Base-by-base conservation (phyloP, 2,329 filamentous ascomycete species). In the Botrytis galanthina region DNA sequence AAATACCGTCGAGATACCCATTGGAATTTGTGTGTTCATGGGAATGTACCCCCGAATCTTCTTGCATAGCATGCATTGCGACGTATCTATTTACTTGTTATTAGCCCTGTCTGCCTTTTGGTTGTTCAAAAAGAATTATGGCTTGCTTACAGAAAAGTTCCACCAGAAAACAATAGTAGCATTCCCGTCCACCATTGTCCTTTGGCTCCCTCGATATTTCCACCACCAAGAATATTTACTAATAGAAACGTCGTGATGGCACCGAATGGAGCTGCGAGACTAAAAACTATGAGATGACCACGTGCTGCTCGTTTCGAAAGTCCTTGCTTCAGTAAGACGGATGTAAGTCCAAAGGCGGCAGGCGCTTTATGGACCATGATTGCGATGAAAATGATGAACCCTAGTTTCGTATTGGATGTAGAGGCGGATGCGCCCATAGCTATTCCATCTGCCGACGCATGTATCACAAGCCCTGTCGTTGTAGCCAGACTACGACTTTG, bases 301-400 rank as follows among this genome's bases (percentile, higher is more conserved):
- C 95, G 87, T 0, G 94, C 93, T 16, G 91, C 91, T 61, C 95
- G 90, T 82, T 97, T 98, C 20, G 93, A 94, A 0, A 98, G 85
- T 0, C 96, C 96, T 80, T 98, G 94, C 82, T 95, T 97, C 64
- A 99, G 85, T 64, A 99, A 84, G 2, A 98, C 89, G 1, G 94
- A 95, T 0, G 95, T 98, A 66, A 99, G 84, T 0, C 96, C 96
- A 84, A 99, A 99, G 0, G 96, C 95, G 1, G 96, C 96, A 0
- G 95, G 95, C 1, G 94, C 95, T 84, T 98, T 99, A 83, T 99
- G 96, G 9, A 98, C 89, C 93, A 99, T 97, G 78, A 99, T 96
- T 18, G 96, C 96, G 59, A 97, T 83, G 82, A 99, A 99, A 57
- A 99, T 94, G 78, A 99, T 93, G 74, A 98, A 90, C 51, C 93